Evolutionary conservation across 2,329 filamentous ascomycete genomes (phyloP).

Genomic region (Verticillium longisporum): DNA sequence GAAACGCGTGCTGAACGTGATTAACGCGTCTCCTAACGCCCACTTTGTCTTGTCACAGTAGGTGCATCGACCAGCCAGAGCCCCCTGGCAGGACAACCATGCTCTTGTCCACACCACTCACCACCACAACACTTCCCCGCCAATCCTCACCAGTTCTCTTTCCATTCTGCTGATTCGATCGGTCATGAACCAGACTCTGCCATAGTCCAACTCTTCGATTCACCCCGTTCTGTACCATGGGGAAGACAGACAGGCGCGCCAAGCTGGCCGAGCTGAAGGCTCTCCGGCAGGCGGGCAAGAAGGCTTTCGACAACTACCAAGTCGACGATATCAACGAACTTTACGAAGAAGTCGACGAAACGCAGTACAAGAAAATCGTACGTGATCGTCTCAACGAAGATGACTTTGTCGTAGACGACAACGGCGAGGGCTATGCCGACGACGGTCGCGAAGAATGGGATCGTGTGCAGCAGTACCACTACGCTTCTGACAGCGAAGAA

Average conservation of each 20-base stretch:
- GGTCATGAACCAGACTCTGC: not conserved
- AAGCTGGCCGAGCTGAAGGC: slow-evolving; percentile 74
- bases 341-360: slow-evolving; percentile 96
- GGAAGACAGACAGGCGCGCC: slow-evolving; percentile 35
- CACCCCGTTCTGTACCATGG: slow-evolving; percentile 23
- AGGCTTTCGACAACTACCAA: slow-evolving; percentile 79
- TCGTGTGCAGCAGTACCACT: slow-evolving; percentile 55
- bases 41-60: not conserved
- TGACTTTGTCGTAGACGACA: slow-evolving; percentile 98
- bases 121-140: not conserved
- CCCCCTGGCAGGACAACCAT: not conserved
- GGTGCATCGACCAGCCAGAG: not conserved
- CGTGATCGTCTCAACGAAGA: slow-evolving; percentile 83
- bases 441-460: slow-evolving; percentile 96
- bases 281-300: slow-evolving; percentile 83
- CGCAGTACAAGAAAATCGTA: slow-evolving; percentile 94
- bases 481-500: slow-evolving; percentile 75
- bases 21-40: not conserved
- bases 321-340: slow-evolving; percentile 76
- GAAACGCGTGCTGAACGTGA: not conserved
- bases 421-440: slow-evolving; percentile 93
- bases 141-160: not conserved
- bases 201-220: too few species aligned
- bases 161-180: not conserved
- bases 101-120: not conserved